Evolutionary conservation across 805 yeast species (phyloP).

Genomic region (Yarrowia sp.): DNA sequence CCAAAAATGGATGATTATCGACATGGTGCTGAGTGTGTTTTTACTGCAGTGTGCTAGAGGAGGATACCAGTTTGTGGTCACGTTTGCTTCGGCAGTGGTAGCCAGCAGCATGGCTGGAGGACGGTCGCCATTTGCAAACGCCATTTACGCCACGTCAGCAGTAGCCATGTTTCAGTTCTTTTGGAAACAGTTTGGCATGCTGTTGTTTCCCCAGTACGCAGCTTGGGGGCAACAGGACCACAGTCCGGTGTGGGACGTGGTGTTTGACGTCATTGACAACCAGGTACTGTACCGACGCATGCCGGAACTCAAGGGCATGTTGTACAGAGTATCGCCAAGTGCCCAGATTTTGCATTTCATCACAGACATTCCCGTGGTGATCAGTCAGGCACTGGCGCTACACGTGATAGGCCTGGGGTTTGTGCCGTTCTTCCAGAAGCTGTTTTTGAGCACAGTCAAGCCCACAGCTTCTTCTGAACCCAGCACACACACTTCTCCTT

Average conservation of each 20-base stretch:
- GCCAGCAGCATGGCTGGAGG: slow-evolving; percentile 40
- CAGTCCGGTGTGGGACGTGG: slow-evolving; percentile 21
- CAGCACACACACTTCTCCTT: background rate
- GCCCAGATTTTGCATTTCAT: slow-evolving; percentile 36
- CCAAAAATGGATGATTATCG: slow-evolving; percentile 18
- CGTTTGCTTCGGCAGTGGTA: slow-evolving; percentile 38
- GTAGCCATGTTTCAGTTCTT: slow-evolving; percentile 34
- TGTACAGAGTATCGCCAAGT: slow-evolving; percentile 30
- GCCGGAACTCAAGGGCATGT: slow-evolving; percentile 26
- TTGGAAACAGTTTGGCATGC: slow-evolving; percentile 31
- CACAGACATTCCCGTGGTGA: slow-evolving; percentile 33
- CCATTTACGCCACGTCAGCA: slow-evolving; percentile 36
- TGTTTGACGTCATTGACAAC: slow-evolving; percentile 18
- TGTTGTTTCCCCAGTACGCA: slow-evolving; percentile 29
- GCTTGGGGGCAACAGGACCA: slow-evolving; percentile 9
- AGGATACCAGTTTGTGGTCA: slow-evolving; percentile 26
- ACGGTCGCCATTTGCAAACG: slow-evolving; percentile 34
- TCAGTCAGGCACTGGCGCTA: slow-evolving; percentile 38
- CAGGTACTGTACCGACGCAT: slow-evolving; percentile 13
- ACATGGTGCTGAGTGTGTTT: slow-evolving; percentile 9
- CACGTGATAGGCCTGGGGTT: slow-evolving; percentile 39
- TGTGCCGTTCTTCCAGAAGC: slow-evolving; percentile 35
- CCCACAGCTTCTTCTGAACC: background rate
- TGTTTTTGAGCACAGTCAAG: slow-evolving; percentile 32
- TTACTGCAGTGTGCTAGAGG: slow-evolving; percentile 7